Percentiles rank a stretch among this genome's conserved stretches.
Evolutionary conservation across 2,329 filamentous ascomycete genomes (phyloP).

Genomic region (Penicillium sp.): DNA sequence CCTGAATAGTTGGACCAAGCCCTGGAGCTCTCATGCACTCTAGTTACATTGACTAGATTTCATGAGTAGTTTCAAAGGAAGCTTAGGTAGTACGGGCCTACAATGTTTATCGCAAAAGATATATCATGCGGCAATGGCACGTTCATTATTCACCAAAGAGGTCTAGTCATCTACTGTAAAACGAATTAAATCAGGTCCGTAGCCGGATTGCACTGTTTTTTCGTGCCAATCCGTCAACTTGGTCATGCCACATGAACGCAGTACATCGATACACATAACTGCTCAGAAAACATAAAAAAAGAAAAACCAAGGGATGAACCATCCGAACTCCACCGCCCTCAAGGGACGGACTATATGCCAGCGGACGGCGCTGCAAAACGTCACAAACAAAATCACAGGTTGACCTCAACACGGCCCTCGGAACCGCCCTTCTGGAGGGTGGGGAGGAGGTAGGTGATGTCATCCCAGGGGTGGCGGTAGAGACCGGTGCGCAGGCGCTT

Average conservation of each 20-base stretch:
- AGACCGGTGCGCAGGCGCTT: constrained; percentile 98
- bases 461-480: constrained; percentile 99
- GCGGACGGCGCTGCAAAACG: constrained; percentile 31
- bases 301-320: constrained; percentile 33
- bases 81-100: background rate
- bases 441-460: constrained; percentile 93
- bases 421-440: constrained; percentile 71
- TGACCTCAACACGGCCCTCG: constrained; percentile 88
- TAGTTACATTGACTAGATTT: background rate
- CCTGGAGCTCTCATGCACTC: background rate
- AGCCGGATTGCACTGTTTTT: constrained; percentile 26
- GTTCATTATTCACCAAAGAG: constrained; percentile 28
- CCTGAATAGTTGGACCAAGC: no score
- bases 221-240: constrained; percentile 29
- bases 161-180: constrained; percentile 31
- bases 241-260: constrained; percentile 36
- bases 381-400: constrained; percentile 58
- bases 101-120: background rate
- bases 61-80: background rate
- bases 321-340: constrained; percentile 41
- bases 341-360: constrained; percentile 38
- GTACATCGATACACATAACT: constrained; percentile 32
- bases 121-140: constrained; percentile 26
- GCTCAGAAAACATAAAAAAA: constrained; percentile 25
- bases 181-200: constrained; percentile 30